Evolutionary conservation across 1,139 yeast species (phyloP).

Genomic region (Candida labiduridarum): DNA sequence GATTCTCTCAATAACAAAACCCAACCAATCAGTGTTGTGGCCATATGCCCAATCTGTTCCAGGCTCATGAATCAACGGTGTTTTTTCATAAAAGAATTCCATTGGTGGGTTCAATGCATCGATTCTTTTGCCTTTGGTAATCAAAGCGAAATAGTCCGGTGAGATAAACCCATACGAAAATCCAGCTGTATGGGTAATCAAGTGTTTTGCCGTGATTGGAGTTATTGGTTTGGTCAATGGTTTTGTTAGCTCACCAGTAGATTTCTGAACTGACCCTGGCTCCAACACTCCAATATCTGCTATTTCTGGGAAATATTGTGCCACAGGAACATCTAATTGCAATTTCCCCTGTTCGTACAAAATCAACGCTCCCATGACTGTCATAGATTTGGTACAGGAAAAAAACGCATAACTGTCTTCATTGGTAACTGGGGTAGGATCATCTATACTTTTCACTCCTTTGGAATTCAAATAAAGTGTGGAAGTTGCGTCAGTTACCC

Average conservation of each 20-base stretch:
- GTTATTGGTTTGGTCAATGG: constrained; percentile 36
- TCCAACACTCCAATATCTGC: constrained; percentile 43
- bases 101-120: constrained; percentile 27
- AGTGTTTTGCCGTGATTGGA: constrained; percentile 48
- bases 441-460: constrained; percentile 26
- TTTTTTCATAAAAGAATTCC: constrained; percentile 29
- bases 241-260: constrained; percentile 35
- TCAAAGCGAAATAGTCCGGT: constrained; percentile 27
- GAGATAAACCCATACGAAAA: constrained; percentile 49
- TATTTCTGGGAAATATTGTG: constrained; percentile 43
- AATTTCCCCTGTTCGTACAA: constrained; percentile 48
- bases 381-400: constrained; percentile 53
- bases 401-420: constrained; percentile 41
- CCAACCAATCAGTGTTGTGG: constrained; percentile 55
- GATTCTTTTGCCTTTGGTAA: constrained; percentile 21
- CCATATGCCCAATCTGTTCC: constrained; percentile 58
- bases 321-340: constrained; percentile 44
- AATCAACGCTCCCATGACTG: constrained; percentile 48
- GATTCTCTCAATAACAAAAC: constrained; percentile 45
- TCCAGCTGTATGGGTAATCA: constrained; percentile 56
- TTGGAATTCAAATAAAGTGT: constrained; percentile 28
- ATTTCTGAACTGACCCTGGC: constrained; percentile 32
- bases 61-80: constrained; percentile 54
- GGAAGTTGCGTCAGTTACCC: constrained; percentile 26
- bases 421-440: constrained; percentile 22